Percentiles rank a stretch among this genome's conserved stretches.
Conservation (phyloP, 768 basidiomycete genomes). For the Suillus occidentalis region DNA sequence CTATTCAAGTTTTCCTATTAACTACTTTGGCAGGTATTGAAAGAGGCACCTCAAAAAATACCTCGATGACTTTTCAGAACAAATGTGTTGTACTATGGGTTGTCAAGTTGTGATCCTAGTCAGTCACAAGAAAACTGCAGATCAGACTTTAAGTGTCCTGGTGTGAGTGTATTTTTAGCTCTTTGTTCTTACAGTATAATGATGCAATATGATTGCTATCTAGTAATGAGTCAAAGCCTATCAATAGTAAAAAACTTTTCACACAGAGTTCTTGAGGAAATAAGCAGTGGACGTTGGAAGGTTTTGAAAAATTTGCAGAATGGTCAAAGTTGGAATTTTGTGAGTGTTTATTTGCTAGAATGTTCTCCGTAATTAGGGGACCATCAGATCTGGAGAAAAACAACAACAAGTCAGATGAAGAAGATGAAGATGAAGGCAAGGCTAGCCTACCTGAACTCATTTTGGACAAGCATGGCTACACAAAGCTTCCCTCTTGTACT, state of each 20-base stretch:
- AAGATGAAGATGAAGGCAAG: background rate
- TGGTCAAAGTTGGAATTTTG: background rate
- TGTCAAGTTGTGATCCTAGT: background rate
- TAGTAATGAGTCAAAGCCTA: background rate
- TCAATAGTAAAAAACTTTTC: background rate
- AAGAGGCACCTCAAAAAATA: background rate
- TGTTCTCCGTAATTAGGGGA: background rate
- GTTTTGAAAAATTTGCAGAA: background rate
- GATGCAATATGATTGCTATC: background rate
- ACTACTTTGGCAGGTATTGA: background rate
- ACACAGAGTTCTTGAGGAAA: background rate
- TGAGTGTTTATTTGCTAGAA: background rate
- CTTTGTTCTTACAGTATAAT: background rate
- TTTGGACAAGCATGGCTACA: background rate
- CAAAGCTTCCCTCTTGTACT: background rate
- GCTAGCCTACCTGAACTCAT: background rate
- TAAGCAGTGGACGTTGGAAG: background rate
- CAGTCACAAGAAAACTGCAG: background rate
- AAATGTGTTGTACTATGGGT: background rate
- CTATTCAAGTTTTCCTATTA: background rate
- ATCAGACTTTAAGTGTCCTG: background rate
- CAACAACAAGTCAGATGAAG: background rate
- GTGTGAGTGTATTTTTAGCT: background rate
- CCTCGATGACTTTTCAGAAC: background rate
- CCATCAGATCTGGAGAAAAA: background rate